Base-by-base conservation (phyloP, 208 protist species). In the Acanthamoeba healyi region DNA sequence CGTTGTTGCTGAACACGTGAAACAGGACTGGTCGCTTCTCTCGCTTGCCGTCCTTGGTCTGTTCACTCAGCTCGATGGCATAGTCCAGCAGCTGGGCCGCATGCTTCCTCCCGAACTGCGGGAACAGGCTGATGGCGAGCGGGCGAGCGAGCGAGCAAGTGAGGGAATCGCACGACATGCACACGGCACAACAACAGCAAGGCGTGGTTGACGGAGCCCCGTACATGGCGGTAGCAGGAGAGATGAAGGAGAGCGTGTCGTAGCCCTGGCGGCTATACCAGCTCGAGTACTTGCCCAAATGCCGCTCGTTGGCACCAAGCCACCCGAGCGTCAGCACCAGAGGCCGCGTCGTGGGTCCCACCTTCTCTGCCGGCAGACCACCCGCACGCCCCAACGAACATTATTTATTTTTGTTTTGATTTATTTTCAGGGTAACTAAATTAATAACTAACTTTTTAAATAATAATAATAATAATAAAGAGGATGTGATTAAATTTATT, bases 181-280 rank as follows among this genome's bases (percentile, higher is more conserved):
- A 70, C 54, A 26, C 22, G 54, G 54, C 58, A 67, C 58, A 67
- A 24, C 14, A 56, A 51, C 46, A 7, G 5, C 15, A 29, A 84
- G 4, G 32, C 26, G 32, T 17, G 61, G 9, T 5, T 70, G 61
- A 17, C n/a, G 7, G 77, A 46, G 7, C 3, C 44, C 9, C 42
- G 44, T 86, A 86, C 77, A 86, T 86, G 22, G 77, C 29, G 19
- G 77, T 61, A 10, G 77, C 24, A 12, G 77, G 77, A 86, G 77
- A 86, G 77, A 86, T 38, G 17, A 86, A 86, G 38, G 77, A 51
- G 22, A 86, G 44, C n/a, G 77, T 86, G 77, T 86, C 77, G n/a
- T 58, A 86, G 77, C 77, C 77, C 77, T 86, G 77, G n/a, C 77
- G 54, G 77, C 77, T 86, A 44, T 86, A 86, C 77, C 77, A 86